Conservation (phyloP, 805 yeast genomes). For the Yarrowia osloensis region DNA sequence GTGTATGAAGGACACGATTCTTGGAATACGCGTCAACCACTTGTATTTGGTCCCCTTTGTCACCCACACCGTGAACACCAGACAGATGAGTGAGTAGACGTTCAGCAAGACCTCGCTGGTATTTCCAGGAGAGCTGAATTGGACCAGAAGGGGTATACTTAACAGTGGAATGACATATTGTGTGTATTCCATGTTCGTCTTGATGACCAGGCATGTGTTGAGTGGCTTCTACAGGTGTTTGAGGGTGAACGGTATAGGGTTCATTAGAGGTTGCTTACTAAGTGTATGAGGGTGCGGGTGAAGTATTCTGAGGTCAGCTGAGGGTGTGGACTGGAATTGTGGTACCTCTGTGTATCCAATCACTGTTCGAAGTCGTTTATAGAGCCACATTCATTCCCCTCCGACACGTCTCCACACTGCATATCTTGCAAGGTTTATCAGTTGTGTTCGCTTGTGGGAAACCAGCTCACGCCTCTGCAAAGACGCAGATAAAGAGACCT, state of each 20-base stretch:
- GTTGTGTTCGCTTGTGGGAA: background rate
- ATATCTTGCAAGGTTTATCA: no score
- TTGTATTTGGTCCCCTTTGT: background rate
- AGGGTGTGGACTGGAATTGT: no score
- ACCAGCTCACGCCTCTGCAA: background rate
- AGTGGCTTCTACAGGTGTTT: no score
- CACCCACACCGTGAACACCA: background rate
- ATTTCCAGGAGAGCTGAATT: background rate
- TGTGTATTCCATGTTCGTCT: background rate
- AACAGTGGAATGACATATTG: background rate
- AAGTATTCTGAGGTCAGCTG: no score
- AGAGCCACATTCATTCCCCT: no score
- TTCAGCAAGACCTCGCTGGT: constrained; percentile 1
- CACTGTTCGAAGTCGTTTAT: no score
- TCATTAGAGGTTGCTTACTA: background rate
- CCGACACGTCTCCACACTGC: no score
- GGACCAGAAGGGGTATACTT: background rate
- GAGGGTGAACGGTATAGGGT: background rate
- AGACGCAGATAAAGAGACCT: background rate
- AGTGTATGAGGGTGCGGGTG: background rate
- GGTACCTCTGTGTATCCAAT: no score
- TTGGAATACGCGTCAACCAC: constrained; percentile 2
- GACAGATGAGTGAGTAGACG: background rate
- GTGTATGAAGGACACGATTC: background rate
- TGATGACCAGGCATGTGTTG: background rate